phyloP scores from a whole-genome alignment of 2,329 filamentous ascomycete species.

The Cyphellophora attinorum region DNA sequence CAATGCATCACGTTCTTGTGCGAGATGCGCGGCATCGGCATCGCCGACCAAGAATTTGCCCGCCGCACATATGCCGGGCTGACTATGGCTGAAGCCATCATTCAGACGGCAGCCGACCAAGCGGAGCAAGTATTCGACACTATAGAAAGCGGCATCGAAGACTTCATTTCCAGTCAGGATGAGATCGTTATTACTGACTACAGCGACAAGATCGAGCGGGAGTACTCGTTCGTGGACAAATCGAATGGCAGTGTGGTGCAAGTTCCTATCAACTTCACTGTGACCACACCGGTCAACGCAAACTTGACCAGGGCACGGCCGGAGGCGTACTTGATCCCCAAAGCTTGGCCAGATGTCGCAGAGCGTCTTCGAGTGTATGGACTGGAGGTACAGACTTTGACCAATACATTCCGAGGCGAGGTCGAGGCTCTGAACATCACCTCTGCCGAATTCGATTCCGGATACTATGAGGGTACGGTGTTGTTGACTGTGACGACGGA shows the following conservation, averaged over 20 bases:
- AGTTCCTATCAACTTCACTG: slow-evolving; percentile 1
- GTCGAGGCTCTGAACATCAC: slow-evolving; percentile 7
- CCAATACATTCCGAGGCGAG: slow-evolving; percentile 2
- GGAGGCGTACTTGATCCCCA: slow-evolving; percentile 7
- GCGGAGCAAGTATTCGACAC: slow-evolving; percentile 2
- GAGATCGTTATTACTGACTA: slow-evolving; percentile 7
- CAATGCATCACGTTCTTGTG: slow-evolving; percentile 6
- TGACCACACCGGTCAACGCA: slow-evolving; percentile 1
- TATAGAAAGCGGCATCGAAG: not conserved
- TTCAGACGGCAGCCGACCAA: slow-evolving; percentile 4
- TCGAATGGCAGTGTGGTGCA: slow-evolving; percentile 4
- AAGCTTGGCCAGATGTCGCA: slow-evolving; percentile 3
- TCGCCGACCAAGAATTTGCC: slow-evolving; percentile 9
- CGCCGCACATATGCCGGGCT: slow-evolving; percentile 5
- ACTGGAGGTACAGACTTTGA: slow-evolving; percentile 5
- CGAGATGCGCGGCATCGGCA: slow-evolving; percentile 6
- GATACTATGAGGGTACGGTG: slow-evolving; percentile 5
- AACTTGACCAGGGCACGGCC: slow-evolving; percentile 5
- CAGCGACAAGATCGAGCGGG: not conserved
- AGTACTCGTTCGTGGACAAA: slow-evolving; percentile 5
- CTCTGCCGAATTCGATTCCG: slow-evolving; percentile 1
- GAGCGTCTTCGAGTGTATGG: slow-evolving; percentile 2
- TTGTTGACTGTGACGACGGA: slow-evolving; percentile 2
- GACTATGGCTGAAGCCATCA: slow-evolving; percentile 6
- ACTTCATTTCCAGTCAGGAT: slow-evolving; percentile 3